phyloP scores from a whole-genome alignment of 495 filamentous ascomycete species.

The Aspergillus hancockii region DNA sequence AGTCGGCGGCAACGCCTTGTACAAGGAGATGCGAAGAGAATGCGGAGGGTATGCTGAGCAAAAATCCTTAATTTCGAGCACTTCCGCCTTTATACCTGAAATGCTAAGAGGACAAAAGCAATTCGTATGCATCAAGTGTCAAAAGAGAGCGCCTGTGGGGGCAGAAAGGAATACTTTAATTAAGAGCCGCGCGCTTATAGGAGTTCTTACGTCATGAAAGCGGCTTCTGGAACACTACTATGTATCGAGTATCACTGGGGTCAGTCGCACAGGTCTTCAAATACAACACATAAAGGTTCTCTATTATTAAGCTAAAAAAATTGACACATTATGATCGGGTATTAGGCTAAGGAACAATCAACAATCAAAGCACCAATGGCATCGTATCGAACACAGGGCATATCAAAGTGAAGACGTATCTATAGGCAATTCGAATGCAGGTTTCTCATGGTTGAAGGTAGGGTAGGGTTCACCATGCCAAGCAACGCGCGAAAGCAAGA shows the following conservation, averaged over 20 bases:
- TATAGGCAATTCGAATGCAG: conserved; percentile 9
- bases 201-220: conserved; percentile 6
- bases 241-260: too few species aligned
- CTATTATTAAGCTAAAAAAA: background rate
- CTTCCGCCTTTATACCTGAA: background rate
- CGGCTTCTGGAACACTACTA: too few species aligned
- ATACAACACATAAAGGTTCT: conserved; percentile 5
- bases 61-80: background rate
- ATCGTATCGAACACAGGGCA: conserved; percentile 1
- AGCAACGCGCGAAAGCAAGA: conserved; percentile 1
- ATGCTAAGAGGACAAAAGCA: background rate
- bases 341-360: conserved; percentile 1
- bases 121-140: background rate
- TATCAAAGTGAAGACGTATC: conserved; percentile 11
- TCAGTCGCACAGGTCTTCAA: too few species aligned
- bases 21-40: background rate
- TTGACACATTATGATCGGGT: conserved; percentile 2
- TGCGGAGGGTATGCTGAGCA: background rate
- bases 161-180: background rate
- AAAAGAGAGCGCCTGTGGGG: background rate
- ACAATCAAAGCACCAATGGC: conserved; percentile 2
- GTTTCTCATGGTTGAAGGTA: background rate
- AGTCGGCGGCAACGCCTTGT: background rate
- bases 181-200: background rate
- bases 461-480: background rate